Evolutionary conservation across 2,329 filamentous ascomycete species (phyloP).

Genomic region (Arthrobotrys iridis): DNA sequence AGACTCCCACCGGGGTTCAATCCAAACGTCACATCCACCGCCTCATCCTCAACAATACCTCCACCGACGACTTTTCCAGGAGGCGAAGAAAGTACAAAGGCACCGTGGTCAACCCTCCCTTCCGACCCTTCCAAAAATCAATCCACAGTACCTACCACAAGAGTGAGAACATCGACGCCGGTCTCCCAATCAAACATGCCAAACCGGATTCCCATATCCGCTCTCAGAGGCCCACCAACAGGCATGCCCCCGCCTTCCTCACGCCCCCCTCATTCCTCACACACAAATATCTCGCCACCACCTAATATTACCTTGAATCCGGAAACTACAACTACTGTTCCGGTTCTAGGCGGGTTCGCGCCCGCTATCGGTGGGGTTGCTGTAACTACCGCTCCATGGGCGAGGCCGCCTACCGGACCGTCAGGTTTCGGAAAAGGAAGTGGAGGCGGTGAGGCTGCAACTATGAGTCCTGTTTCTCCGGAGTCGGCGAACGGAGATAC

Average conservation of each 20-base stretch:
- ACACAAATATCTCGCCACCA: constrained; percentile 8
- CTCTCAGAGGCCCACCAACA: constrained; percentile 29
- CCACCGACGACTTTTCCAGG: not conserved
- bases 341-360: constrained; percentile 42
- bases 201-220: constrained; percentile 21
- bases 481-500: constrained; percentile 14
- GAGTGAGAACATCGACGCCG: constrained; percentile 31
- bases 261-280: constrained; percentile 10
- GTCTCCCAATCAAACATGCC: constrained; percentile 27
- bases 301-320: constrained; percentile 42
- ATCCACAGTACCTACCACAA: constrained; percentile 11
- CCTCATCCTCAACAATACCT: constrained; percentile 27
- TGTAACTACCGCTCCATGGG: constrained; percentile 52
- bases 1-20: not conserved
- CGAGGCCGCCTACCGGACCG: constrained; percentile 46
- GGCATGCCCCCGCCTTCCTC: constrained; percentile 27
- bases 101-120: constrained; percentile 49
- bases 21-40: not conserved
- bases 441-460: constrained; percentile 27
- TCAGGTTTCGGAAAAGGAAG: constrained; percentile 49
- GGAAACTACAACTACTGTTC: constrained; percentile 41
- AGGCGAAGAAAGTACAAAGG: constrained; percentile 28
- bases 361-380: constrained; percentile 50
- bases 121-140: constrained; percentile 19
- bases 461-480: constrained; percentile 22